Base-by-base conservation (phyloP, 108 stramenopile genomes). In the Ochromonas danica region DNA sequence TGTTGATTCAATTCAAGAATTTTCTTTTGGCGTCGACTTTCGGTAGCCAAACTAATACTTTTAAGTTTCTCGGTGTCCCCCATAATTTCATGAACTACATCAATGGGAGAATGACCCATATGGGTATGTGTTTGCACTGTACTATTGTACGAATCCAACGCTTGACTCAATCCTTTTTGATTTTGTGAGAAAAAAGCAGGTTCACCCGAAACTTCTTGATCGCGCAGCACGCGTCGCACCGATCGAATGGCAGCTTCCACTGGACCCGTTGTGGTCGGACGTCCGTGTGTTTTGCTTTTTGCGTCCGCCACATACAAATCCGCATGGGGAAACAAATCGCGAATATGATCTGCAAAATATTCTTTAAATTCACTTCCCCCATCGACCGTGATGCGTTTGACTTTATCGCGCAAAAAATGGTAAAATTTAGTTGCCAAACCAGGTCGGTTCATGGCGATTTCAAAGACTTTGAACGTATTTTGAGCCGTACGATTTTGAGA, bases 201-300 rank as follows among this genome's bases (percentile, higher is more conserved):
- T 67, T 67, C 30, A 31, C 17, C 63, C 17, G 30, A 22, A 67
- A 67, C 31, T 67, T 67, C 63, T 31, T 67, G 31, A 67, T 67
- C 63, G 31, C 63, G 63, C 31, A 67, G 17, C 63, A 67, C 63
- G 31, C 63, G 63, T 31, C 63, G 63, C 31, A 67, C 17, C 31
- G 63, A 31, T 67, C 30, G 30, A 67, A 67, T 67, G 17, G 63
- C 63, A 67, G 63, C 63, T 67, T 67, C 63, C 31, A 67, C 63
- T 31, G 63, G 63, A 67, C 63, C 63, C 31, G 63, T 67, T 31
- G 17, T 67, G 17, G 63, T 67, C 17, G 63, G 63, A 31, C 63
- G 63, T 67, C 63, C 63, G 31, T 33, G 63, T 67, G 63, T 67
- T 67, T 67, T 67, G 17, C 30, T 31, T 67, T 67, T 67, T 31